Percentiles rank a stretch among this genome's conserved stretches.
These are phyloP conservation scores for Glycine tomentella DNA, from an alignment of 306 rosid species.

Conservation along the genomic window DNA sequence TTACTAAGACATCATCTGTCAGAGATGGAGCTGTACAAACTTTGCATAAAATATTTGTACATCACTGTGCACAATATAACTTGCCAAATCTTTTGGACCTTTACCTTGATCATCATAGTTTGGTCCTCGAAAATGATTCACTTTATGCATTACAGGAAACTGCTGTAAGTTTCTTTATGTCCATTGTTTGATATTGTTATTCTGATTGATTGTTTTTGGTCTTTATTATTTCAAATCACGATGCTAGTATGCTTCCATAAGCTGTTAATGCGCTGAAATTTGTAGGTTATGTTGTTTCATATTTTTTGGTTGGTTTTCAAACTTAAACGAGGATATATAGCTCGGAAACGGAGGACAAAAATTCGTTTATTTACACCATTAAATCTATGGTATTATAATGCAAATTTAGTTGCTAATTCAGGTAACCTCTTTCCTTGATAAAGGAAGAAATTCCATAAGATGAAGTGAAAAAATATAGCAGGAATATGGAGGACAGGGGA, in stretches of 20 bases:
- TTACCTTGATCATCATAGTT: constrained; percentile 78
- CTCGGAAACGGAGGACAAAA: no score
- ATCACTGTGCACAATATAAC: constrained; percentile 73
- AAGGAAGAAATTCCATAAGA: constrained; percentile 10
- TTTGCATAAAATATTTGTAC: constrained; percentile 72
- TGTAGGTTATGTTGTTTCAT: constrained; percentile 25
- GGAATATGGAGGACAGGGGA: constrained; percentile 1
- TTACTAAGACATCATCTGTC: constrained; percentile 54
- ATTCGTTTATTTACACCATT: no score
- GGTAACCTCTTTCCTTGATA: not conserved
- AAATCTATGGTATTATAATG: constrained; percentile 23
- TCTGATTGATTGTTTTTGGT: constrained; percentile 43
- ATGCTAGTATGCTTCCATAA: constrained; percentile 29
- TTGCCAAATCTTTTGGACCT: constrained; percentile 90
- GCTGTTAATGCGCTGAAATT: constrained; percentile 41
- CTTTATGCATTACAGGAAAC: constrained; percentile 73
- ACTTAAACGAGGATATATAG: no score
- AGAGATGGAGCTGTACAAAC: constrained; percentile 63
- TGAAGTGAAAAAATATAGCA: not conserved
- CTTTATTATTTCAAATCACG: constrained; percentile 37
- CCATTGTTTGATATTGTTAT: constrained; percentile 41
- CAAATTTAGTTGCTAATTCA: not conserved
- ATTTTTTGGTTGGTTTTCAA: constrained; percentile 20
- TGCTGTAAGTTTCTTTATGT: constrained; percentile 73
- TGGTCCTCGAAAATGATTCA: constrained; percentile 70